Base-by-base conservation (phyloP, 768 basidiomycete genomes). In the Pleurotus tuoliensis region DNA sequence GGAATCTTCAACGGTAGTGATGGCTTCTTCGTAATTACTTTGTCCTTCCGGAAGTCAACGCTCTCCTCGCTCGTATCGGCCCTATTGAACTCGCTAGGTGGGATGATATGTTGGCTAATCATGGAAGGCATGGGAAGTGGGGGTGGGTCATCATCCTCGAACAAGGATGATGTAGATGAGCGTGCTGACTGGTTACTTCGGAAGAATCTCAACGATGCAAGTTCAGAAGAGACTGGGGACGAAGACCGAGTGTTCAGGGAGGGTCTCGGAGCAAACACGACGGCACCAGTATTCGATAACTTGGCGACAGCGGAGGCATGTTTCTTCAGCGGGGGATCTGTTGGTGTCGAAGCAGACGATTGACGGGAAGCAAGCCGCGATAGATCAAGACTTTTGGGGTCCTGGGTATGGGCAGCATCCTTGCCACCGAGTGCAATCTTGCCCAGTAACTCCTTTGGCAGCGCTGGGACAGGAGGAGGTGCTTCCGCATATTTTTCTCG, bases 141-240 rank as follows among this genome's bases (percentile, higher is more conserved):
- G 1, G 79, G 70, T 0, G 56, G 61, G 0, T 66, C 59, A 22
- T 75, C 73, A 3, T 77, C 78, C 0, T 76, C 78, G 40, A 75
- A 57, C 4, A 70, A 77, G 2, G 88, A 88, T 0, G 86, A 83
- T 0, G 78, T 66, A 0, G 86, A 87, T 0, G 85, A 86, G 8
- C 76, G 75, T 0, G 75, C 67, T 0, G 82, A 73, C 1, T 66
- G 67, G 0, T 71, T 62, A 41, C 70, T 72, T 47, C 77, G 69
- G 65, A 84, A 85, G 65, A 79, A 82, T 22, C 73, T 73, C 0
- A 77, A 70, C 1, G 83, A 82, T 2, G 80, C 79, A 16, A 81
- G 74, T 43, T 84, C 82, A 13, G 82, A 82, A 2, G 82, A 83
- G 4, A 78, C 75, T 5, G 85, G 83, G 1, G 86, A 88, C 0